A percentile compares a stretch with the other conserved stretches of the same genome.
Conservation (phyloP, 2,329 filamentous ascomycete genomes). For the Dactylellina sp. region DNA sequence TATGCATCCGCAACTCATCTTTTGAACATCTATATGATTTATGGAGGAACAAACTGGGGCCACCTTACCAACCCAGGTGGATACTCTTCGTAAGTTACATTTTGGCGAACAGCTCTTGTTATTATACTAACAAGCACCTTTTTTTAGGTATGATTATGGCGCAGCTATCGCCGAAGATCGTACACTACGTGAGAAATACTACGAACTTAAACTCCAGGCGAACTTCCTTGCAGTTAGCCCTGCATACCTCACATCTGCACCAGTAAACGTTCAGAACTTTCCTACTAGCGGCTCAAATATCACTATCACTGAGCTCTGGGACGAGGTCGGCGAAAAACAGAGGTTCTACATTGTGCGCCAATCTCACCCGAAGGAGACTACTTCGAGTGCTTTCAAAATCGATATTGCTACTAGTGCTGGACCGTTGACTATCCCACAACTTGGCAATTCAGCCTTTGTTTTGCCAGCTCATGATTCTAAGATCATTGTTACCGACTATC, state of each 20-base stretch:
- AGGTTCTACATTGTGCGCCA: constrained; percentile 51
- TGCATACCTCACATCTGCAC: constrained; percentile 73
- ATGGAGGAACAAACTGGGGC: constrained; percentile 86
- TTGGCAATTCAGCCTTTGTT: constrained; percentile 69
- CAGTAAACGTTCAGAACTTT: constrained; percentile 60
- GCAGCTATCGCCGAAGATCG: constrained; percentile 77
- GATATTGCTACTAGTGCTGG: constrained; percentile 59
- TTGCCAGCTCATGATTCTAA: constrained; percentile 62
- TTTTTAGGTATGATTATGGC: constrained; percentile 70
- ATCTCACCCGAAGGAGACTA: constrained; percentile 56
- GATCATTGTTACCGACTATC: constrained; percentile 76
- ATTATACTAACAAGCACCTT: neutral
- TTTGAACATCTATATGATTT: constrained; percentile 81
- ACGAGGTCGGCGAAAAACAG: constrained; percentile 58
- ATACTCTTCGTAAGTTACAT: constrained; percentile 47
- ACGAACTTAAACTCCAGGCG: constrained; percentile 79
- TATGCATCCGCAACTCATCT: constrained; percentile 75
- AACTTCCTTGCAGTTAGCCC: constrained; percentile 81
- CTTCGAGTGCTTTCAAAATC: constrained; percentile 60
- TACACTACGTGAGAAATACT: constrained; percentile 80
- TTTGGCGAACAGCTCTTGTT: neutral
- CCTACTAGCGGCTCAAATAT: constrained; percentile 42
- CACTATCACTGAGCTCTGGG: constrained; percentile 54
- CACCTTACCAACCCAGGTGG: constrained; percentile 65
- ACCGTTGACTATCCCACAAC: constrained; percentile 69